Evolutionary conservation across 257 asterid species (phyloP), one percentile per base, ranked within the genome.

Genomic region (Petrea volubilis): DNA sequence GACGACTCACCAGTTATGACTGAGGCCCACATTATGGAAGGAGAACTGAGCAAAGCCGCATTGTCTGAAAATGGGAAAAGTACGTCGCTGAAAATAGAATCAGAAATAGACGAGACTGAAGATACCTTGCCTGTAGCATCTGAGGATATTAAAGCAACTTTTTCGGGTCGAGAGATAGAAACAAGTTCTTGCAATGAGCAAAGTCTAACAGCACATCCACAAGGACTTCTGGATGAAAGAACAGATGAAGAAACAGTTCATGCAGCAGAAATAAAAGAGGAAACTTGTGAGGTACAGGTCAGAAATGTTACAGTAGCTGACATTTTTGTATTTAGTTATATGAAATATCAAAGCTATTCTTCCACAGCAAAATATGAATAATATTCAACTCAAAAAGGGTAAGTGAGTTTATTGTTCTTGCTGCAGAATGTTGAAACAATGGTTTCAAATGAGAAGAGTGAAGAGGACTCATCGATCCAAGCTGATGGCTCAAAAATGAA

Each of bases 281-380:
- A 76, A 72, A 59, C 33, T 68, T 60, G 7, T 40, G 71, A 59
- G 74, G 74, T 79, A 75, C 71, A 44, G 52, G 70, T 72, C 59
- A 64, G 59, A 50, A 24, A 67, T 36, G 3, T 27, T 56, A n/a
- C 49, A n/a, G 21, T 60, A 34, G 41, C 29, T 36, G 15, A 27
- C 51, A 5, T 53, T 60, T 47, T 8, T 20, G 43, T 20, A 60
- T 17, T 47, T n/a, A n/a, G n/a, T n/a, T 13, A 56, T 14, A 6
- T 23, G 38, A 50, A 27, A 14, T 57, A 31, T 40, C 41, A 47
- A 40, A 46, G 29, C 31, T 14, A 64, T 52, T 33, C 24, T n/a
- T 41, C n/a, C 13, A 47, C 40, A 28, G 13, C 5, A 46, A 63
- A 1, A 74, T 7, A 18, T 57, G 49, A 15, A 72, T 14, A n/a